Evolutionary conservation across 768 basidiomycete species (phyloP).

Genomic region (Suillus lakei): DNA sequence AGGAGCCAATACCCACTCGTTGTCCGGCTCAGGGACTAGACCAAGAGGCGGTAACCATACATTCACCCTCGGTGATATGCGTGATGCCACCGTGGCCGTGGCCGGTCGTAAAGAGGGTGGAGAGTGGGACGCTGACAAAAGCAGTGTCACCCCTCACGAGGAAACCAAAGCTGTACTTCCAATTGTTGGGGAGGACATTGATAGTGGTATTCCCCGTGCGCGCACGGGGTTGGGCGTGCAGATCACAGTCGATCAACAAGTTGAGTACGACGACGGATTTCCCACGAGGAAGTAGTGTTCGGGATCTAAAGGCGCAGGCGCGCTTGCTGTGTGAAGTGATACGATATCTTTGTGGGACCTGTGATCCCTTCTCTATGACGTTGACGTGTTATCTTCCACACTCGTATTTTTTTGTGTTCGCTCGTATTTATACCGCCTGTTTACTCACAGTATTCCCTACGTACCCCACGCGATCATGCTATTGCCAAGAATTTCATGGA

Average conservation of each 20-base stretch:
- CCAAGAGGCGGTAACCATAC: slow-evolving; percentile 32
- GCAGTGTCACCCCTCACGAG: slow-evolving; percentile 43
- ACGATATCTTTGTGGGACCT: background rate
- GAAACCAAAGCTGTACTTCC: slow-evolving; percentile 42
- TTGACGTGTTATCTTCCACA: background rate
- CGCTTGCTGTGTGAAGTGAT: background rate
- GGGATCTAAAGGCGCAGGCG: background rate
- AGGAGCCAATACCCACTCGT: slow-evolving; percentile 52
- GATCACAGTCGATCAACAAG: slow-evolving; percentile 59
- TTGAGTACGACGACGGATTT: slow-evolving; percentile 49
- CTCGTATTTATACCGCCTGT: slow-evolving; percentile 4
- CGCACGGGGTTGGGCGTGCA: slow-evolving; percentile 51
- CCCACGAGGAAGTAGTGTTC: slow-evolving; percentile 21
- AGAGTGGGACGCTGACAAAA: slow-evolving; percentile 41
- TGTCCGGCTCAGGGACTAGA: slow-evolving; percentile 31
- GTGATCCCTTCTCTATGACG: background rate
- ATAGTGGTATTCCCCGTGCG: slow-evolving; percentile 20
- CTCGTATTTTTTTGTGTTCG: background rate
- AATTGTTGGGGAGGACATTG: slow-evolving; percentile 34
- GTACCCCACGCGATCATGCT: background rate
- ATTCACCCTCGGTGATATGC: slow-evolving; percentile 54
- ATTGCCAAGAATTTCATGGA: background rate
- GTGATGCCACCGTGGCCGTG: slow-evolving; percentile 57
- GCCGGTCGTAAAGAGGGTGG: slow-evolving; percentile 51
- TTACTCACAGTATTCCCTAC: background rate